Evolutionary conservation across 2,329 filamentous ascomycete species (phyloP), one percentile per base, ranked within the genome.

Genomic region (Colletotrichum sp.): DNA sequence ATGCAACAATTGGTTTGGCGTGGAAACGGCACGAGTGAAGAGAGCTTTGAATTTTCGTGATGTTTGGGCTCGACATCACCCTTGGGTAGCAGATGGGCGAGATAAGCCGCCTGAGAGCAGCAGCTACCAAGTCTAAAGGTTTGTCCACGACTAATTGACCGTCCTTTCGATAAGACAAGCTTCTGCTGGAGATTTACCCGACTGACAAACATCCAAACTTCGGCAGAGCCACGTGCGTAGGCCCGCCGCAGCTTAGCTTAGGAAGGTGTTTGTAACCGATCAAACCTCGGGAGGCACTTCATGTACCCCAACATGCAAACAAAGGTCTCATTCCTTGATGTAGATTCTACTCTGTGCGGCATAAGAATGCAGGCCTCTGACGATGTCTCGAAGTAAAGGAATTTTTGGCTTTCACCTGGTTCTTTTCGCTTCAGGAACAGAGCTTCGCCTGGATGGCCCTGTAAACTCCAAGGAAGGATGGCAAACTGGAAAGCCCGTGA

Each of bases 301-400:
- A 52, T 7, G n/a, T 52, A 52, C 9, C 39, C 43, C 13, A 13
- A 7, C 6, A 12, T n/a, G 18, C 10, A 52, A 52, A 5, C 2
- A 52, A 7, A 52, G n/a, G 18, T 48, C 18, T 2, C 8, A n/a
- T 43, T 43, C 9, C 39, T 43, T 48, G 6, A 48, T 4, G 9
- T 48, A 1, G 6, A 13, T 0, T 12, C 13, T 7, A 4, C 6
- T 48, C 6, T 1, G n/a, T 21, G n/a, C 43, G 5, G 18, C 5
- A 10, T 16, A n/a, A 12, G 39, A 48, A 48, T 48, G 18, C 18
- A 48, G 18, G 5, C 39, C 39, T n/a, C 8, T 43, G 18, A 43
- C 39, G 3, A 4, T n/a, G 18, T 6, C 1, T 9, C 18, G 9
- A 43, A n/a, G 5, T n/a, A 2, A n/a, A n/a, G 18, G 9, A 43